A percentile compares a stretch with the other conserved stretches of the same genome.
phyloP scores from a whole-genome alignment of 148 eudicot genomes.

The Rhododendron griersonianum region DNA sequence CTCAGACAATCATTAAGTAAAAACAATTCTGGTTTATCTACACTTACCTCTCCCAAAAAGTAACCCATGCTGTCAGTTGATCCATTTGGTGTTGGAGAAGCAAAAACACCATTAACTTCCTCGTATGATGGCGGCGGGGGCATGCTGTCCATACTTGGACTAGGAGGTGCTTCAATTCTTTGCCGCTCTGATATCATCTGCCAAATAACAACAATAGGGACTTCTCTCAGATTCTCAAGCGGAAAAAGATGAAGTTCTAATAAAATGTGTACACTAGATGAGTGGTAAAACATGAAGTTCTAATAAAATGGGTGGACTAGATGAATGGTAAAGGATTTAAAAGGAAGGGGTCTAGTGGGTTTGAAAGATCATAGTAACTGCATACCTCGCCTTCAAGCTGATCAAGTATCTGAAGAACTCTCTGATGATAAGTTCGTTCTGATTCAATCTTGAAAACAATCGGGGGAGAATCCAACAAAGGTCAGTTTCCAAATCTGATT shows the following conservation, averaged over 20 bases:
- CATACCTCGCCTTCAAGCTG: slow-evolving; percentile 89
- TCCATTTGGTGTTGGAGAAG: slow-evolving; percentile 67
- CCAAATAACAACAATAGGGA: slow-evolving; percentile 11
- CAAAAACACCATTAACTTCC: slow-evolving; percentile 57
- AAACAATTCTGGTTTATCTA: background rate
- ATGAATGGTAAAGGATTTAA: background rate
- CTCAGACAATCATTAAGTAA: background rate
- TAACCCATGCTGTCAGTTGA: slow-evolving; percentile 73
- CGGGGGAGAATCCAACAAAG: slow-evolving; percentile 4
- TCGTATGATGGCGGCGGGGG: slow-evolving; percentile 91
- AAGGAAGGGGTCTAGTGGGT: background rate
- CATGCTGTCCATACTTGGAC: slow-evolving; percentile 47
- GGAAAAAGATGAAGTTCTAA: background rate
- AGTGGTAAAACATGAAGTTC: background rate
- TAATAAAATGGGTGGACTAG: background rate
- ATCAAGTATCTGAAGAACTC: slow-evolving; percentile 86
- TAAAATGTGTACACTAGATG: background rate
- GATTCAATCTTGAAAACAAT: slow-evolving; percentile 66
- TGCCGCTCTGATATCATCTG: slow-evolving; percentile 90
- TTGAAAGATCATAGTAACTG: background rate
- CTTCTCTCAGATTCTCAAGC: background rate
- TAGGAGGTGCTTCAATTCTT: slow-evolving; percentile 91
- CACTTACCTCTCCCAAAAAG: slow-evolving; percentile 84
- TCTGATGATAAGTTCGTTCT: slow-evolving; percentile 88
- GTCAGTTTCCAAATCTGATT: slow-evolving; percentile 1